phyloP scores from a whole-genome alignment of 495 filamentous ascomycete species.

The Lasiosphaeris hirsuta region DNA sequence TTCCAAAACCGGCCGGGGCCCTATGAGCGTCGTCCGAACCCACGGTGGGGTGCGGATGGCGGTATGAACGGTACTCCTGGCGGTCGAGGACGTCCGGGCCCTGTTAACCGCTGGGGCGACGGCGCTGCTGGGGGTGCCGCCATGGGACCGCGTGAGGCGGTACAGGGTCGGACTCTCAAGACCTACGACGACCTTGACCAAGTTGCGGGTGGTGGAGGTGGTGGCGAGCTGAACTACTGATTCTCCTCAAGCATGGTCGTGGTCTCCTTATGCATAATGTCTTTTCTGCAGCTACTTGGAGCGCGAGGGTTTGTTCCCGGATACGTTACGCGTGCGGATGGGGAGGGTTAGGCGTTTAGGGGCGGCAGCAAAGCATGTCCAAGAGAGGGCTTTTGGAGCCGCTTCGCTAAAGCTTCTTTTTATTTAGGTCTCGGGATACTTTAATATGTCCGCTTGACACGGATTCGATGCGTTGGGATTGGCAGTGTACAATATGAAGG shows the following conservation, averaged over 20 bases:
- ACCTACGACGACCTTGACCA: slow-evolving; percentile 98
- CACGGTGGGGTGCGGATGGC: slow-evolving; percentile 30
- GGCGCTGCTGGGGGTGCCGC: slow-evolving; percentile 62
- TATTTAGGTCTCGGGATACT: too few species aligned
- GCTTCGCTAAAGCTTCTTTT: too few species aligned
- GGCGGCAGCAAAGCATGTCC: too few species aligned
- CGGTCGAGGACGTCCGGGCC: slow-evolving; percentile 45
- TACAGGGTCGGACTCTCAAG: slow-evolving; percentile 85
- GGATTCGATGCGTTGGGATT: too few species aligned
- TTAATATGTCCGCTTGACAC: too few species aligned
- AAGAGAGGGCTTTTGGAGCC: too few species aligned
- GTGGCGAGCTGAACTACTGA: slow-evolving; percentile 62
- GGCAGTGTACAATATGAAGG: too few species aligned
- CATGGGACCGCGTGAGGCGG: slow-evolving; percentile 77
- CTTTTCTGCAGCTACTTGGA: too few species aligned
- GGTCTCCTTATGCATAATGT: neutral
- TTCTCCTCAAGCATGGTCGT: neutral
- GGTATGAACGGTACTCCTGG: slow-evolving; percentile 36
- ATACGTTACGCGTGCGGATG: too few species aligned
- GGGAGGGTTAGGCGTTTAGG: too few species aligned
- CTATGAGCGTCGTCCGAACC: slow-evolving; percentile 50
- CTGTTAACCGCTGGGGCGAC: slow-evolving; percentile 59
- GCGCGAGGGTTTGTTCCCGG: too few species aligned
- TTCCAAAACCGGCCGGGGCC: slow-evolving; percentile 47
- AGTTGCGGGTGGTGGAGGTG: slow-evolving; percentile 49